These are phyloP conservation scores for Cenchrus americanus DNA, from an alignment of 176 grass and related monocot species.

Conservation along the genomic window DNA sequence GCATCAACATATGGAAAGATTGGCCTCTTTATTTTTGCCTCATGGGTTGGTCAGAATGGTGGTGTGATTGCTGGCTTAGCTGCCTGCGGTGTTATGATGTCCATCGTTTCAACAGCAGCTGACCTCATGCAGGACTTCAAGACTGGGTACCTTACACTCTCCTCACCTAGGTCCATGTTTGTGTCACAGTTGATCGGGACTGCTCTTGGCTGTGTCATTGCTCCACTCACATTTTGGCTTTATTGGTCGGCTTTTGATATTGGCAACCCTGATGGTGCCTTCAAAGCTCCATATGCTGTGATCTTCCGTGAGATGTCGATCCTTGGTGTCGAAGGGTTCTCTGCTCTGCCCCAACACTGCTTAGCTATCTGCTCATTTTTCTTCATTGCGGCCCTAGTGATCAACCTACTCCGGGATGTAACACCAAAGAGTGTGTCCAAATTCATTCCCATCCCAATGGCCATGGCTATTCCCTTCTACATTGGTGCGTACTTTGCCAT, in stretches of 20 bases:
- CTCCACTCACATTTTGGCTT: conserved; percentile 89
- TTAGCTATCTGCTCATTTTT: conserved; percentile 67
- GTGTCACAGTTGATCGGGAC: conserved; percentile 88
- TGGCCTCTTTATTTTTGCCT: conserved; percentile 80
- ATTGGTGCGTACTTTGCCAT: conserved; percentile 92
- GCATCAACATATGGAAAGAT: conserved; percentile 87
- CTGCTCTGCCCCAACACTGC: conserved; percentile 68
- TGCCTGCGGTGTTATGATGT: conserved; percentile 95
- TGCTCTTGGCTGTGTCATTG: conserved; percentile 69
- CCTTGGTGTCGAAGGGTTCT: conserved; percentile 73
- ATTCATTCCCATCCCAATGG: conserved; percentile 84
- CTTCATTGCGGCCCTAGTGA: conserved; percentile 58
- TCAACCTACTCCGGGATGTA: conserved; percentile 63
- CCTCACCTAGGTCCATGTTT: conserved; percentile 86
- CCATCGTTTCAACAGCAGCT: conserved; percentile 79
- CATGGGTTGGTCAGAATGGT: conserved; percentile 66
- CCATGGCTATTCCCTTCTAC: conserved; percentile 86
- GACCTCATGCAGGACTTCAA: conserved; percentile 98
- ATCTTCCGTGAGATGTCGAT: conserved; percentile 88
- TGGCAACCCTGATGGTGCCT: conserved; percentile 71
- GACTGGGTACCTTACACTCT: conserved; percentile 81
- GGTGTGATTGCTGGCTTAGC: conserved; percentile 81
- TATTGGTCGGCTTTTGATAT: conserved; percentile 84
- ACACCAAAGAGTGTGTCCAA: conserved; percentile 56
- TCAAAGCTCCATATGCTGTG: conserved; percentile 83